phyloP scores from a whole-genome alignment of 768 basidiomycete genomes.

The Boletus edulis region DNA sequence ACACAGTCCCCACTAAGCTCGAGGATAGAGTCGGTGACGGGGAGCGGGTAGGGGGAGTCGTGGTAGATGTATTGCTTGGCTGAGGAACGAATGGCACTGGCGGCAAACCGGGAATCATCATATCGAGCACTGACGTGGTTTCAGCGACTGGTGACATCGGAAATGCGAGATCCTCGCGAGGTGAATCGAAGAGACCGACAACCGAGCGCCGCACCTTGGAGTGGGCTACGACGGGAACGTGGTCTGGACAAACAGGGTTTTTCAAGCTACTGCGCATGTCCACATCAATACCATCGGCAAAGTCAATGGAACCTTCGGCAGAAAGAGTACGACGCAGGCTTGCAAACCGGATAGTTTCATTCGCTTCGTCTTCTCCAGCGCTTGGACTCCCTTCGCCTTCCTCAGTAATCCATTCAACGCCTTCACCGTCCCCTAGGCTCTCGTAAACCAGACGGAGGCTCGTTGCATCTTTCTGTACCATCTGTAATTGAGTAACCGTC shows the following conservation, averaged over 20 bases:
- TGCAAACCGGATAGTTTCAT: slow-evolving; percentile 32
- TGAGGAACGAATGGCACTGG: slow-evolving; percentile 34
- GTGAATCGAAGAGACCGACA: slow-evolving; percentile 57
- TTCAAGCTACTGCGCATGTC: slow-evolving; percentile 28
- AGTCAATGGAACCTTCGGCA: slow-evolving; percentile 20
- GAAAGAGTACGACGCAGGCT: slow-evolving; percentile 28
- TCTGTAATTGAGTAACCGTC: slow-evolving; percentile 59
- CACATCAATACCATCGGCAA: slow-evolving; percentile 17
- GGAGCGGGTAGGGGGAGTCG: slow-evolving; percentile 13
- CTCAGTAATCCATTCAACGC: slow-evolving; percentile 40
- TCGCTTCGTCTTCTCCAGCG: slow-evolving; percentile 26
- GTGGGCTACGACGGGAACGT: slow-evolving; percentile 17
- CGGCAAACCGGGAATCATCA: slow-evolving; percentile 34
- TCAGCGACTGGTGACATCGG: slow-evolving; percentile 13
- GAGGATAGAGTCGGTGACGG: slow-evolving; percentile 18
- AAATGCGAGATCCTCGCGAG: slow-evolving; percentile 11
- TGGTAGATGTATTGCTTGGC: slow-evolving; percentile 25
- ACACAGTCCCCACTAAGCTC: slow-evolving; percentile 4
- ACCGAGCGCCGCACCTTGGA: slow-evolving; percentile 50
- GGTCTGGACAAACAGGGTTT: slow-evolving; percentile 10
- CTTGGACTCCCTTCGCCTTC: slow-evolving; percentile 36
- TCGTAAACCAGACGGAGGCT: slow-evolving; percentile 71
- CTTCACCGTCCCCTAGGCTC: slow-evolving; percentile 54
- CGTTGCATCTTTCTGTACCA: slow-evolving; percentile 70
- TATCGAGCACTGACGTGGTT: slow-evolving; percentile 24